Base-by-base conservation (phyloP, 108 stramenopile species). In the Nitzschia putrida region DNA sequence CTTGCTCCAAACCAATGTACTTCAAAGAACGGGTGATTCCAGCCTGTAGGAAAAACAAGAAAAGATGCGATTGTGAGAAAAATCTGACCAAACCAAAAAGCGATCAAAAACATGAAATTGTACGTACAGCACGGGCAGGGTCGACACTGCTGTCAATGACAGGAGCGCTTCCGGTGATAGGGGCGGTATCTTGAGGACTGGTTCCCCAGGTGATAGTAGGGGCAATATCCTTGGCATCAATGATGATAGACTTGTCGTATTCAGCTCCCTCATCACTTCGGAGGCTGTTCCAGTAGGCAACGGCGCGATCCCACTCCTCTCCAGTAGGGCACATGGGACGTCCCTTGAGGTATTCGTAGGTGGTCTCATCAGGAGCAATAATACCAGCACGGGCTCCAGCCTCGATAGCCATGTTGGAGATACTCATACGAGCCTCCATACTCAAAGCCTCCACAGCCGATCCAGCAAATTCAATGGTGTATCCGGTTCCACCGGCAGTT, bases 201-300 rank as follows among this genome's bases (percentile, higher is more conserved):
- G 96, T 97, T 45, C 96, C 96, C 96, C 96, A 97, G 18, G 96
- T 97, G 13, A 97, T 89, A 18, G 92, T 95, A 10, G 96, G 96
- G 7, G 92, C 91, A 70, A 97, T 97, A 76, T 97, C 94, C 45
- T 82, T 78, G 55, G 94, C 92, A 58, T 90, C 79, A 69, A 97
- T 94, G 14, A 83, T 56, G 16, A 97, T 83, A 9, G 78, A 85
- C 81, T 88, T 80, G 74, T 97, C 96, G 72, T 85, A 97, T 9
- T 58, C 69, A 18, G 96, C 96, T 53, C 78, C 96, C 53, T 88
- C 92, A 69, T 97, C 96, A n/a, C 78, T 79, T 16, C 23, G 53
- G 53, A 72, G 53, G 14, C 83, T 81, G 29, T 81, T 81, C 96
- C 96, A 97, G 71, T 95, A 95, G 57, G 68, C 81, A 39, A 94